A percentile compares a stretch with the other conserved stretches of the same genome.
Conservation (phyloP, 192 early-diverging fungal genomes). For the Coemansia sp. region DNA sequence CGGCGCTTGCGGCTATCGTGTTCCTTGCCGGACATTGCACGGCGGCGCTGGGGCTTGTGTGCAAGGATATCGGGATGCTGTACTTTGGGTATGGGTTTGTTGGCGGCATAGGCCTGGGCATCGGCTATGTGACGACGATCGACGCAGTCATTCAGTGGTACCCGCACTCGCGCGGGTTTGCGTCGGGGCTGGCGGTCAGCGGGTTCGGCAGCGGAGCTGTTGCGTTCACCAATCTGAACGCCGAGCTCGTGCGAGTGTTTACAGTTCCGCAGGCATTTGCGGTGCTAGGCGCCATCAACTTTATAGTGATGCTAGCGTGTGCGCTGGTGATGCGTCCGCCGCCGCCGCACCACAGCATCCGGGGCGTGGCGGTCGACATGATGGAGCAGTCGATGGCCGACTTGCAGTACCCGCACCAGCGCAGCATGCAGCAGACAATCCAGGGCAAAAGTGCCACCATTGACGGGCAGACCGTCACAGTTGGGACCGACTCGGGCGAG, state of each 20-base stretch:
- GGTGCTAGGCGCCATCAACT: slow-evolving; percentile 62
- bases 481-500: slow-evolving; percentile 55
- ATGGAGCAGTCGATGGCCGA: slow-evolving; percentile 44
- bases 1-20: slow-evolving; percentile 60
- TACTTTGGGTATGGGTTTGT: slow-evolving; percentile 74
- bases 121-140: slow-evolving; percentile 74
- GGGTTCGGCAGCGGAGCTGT: slow-evolving; percentile 76
- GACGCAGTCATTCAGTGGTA: slow-evolving; percentile 79
- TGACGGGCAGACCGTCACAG: slow-evolving; percentile 51
- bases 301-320: slow-evolving; percentile 64
- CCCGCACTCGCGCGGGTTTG: slow-evolving; percentile 70
- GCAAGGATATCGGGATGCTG: slow-evolving; percentile 60
- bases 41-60: slow-evolving; percentile 60
- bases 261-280: slow-evolving; percentile 66
- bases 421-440: slow-evolving; percentile 43
- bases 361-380: slow-evolving; percentile 58
- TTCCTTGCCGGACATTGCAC: slow-evolving; percentile 71
- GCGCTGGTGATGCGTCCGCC: slow-evolving; percentile 62
- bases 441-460: slow-evolving; percentile 47
- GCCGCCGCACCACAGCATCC: slow-evolving; percentile 58
- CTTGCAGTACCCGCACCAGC: slow-evolving; percentile 27
- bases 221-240: slow-evolving; percentile 65
- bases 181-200: slow-evolving; percentile 73
- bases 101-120: slow-evolving; percentile 67
- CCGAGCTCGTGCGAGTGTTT: slow-evolving; percentile 51